Evolutionary conservation across 306 rosid species (phyloP).

Genomic region (Dryas drummondii): DNA sequence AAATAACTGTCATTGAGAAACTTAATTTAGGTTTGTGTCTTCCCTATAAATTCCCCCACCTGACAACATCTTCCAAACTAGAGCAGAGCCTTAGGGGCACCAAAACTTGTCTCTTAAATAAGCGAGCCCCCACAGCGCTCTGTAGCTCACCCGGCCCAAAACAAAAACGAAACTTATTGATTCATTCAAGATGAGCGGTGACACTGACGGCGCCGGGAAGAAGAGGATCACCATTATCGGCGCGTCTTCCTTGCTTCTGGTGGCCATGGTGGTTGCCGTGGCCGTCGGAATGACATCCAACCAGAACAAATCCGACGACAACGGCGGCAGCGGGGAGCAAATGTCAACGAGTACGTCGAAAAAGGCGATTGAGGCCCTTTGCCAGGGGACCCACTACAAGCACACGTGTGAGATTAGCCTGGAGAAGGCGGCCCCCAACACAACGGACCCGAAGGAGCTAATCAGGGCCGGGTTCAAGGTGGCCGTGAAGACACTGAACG

Average conservation of each 20-base stretch:
- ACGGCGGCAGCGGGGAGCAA: too few relatives aligned
- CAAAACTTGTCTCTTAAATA: not conserved
- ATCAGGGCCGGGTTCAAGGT: conserved; percentile 38
- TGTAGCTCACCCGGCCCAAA: not conserved
- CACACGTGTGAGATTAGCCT: conserved; percentile 49
- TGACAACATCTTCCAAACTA: not conserved
- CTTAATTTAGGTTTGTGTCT: not conserved
- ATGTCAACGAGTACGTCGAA: not conserved
- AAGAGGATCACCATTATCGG: conserved; percentile 38
- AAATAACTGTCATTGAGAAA: conserved; percentile 15
- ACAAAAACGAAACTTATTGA: not conserved
- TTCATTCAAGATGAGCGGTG: conserved; percentile 13
- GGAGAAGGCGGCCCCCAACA: not conserved
- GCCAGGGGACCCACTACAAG: conserved; percentile 51
- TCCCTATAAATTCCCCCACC: conserved; percentile 4
- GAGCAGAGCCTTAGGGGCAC: conserved; percentile 28
- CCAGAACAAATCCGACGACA: not conserved
- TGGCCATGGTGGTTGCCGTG: conserved; percentile 50
- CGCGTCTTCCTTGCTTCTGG: conserved; percentile 31
- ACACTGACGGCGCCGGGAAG: conserved; percentile 15
- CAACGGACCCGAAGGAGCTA: conserved; percentile 43
- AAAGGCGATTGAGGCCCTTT: conserved; percentile 37
- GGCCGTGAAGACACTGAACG: conserved; percentile 23
- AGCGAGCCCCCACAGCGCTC: conserved; percentile 2
- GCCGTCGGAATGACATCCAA: conserved; percentile 28